Conservation (phyloP, 257 asterid genomes). For the Ballota nigra region DNA sequence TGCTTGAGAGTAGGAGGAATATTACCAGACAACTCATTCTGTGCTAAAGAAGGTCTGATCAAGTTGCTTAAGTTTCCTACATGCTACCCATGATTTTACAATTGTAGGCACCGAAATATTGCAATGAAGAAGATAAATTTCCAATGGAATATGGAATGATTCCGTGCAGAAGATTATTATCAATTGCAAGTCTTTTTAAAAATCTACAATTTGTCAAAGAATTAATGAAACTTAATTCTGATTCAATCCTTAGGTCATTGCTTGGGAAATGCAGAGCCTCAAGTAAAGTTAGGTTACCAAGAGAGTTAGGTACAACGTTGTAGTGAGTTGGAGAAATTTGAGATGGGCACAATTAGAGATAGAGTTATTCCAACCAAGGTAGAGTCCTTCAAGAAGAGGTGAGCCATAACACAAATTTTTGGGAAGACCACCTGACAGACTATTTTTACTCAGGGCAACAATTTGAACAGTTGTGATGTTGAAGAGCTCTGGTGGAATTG, state of each 20-base stretch:
- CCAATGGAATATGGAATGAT: background rate
- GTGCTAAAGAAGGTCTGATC: background rate
- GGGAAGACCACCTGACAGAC: conserved; percentile 26
- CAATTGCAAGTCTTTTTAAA: background rate
- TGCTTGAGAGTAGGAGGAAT: conserved; percentile 8
- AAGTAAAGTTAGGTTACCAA: conserved; percentile 21
- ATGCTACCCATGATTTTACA: background rate
- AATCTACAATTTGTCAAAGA: background rate
- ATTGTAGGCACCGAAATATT: background rate
- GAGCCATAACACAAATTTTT: background rate
- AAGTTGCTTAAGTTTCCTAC: background rate
- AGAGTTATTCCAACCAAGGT: background rate
- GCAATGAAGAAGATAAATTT: background rate
- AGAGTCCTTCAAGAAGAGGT: background rate
- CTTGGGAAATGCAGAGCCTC: no score
- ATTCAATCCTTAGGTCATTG: no score
- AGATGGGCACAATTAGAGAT: conserved; percentile 34
- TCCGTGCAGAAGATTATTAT: background rate
- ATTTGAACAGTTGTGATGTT: conserved; percentile 27
- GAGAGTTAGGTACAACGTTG: conserved; percentile 28
- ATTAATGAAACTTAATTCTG: background rate
- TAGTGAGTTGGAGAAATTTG: background rate
- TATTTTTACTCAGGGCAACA: background rate
- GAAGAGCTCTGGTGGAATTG: conserved; percentile 22
- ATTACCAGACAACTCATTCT: background rate